Conservation (phyloP, 1,284 basidiomycete genomes). For the Cryptococcus sp. region DNA sequence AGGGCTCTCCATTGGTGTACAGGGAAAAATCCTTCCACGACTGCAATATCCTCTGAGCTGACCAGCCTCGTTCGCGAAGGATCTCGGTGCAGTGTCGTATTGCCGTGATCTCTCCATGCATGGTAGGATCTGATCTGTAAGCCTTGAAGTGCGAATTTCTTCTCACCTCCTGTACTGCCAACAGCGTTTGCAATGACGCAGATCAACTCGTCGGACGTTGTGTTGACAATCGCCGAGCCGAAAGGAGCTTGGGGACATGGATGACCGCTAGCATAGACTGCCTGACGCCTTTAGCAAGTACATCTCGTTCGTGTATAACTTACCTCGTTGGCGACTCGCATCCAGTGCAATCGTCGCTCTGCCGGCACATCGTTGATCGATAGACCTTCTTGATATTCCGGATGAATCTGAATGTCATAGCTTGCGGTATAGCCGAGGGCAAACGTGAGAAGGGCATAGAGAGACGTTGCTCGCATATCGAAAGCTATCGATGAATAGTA, state of each 20-base stretch:
- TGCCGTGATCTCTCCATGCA: slow-evolving; percentile 30
- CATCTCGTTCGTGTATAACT: neutral
- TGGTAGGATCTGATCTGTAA: slow-evolving; percentile 18
- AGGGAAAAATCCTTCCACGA: slow-evolving; percentile 25
- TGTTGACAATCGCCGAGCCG: slow-evolving; percentile 26
- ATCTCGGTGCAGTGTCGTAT: slow-evolving; percentile 26
- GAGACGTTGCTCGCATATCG: too few relatives aligned
- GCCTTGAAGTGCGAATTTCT: neutral
- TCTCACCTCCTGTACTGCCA: slow-evolving; percentile 22
- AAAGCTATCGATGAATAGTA: too few relatives aligned
- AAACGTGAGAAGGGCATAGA: neutral
- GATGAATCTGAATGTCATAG: slow-evolving; percentile 24
- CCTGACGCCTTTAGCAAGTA: slow-evolving; percentile 4
- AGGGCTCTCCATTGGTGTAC: slow-evolving; percentile 34
- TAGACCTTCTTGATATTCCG: slow-evolving; percentile 24
- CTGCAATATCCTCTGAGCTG: slow-evolving; percentile 18
- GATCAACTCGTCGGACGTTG: slow-evolving; percentile 23
- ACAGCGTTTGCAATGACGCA: slow-evolving; percentile 24
- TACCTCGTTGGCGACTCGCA: slow-evolving; percentile 28
- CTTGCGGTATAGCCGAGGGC: slow-evolving; percentile 1
- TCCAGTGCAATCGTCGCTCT: slow-evolving; percentile 25
- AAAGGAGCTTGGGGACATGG: slow-evolving; percentile 28
- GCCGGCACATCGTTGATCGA: slow-evolving; percentile 28
- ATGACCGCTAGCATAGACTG: slow-evolving; percentile 25
- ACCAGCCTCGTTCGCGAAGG: slow-evolving; percentile 12